phyloP scores from a whole-genome alignment of 208 protist genomes.

The Acanthamoeba royreba region DNA sequence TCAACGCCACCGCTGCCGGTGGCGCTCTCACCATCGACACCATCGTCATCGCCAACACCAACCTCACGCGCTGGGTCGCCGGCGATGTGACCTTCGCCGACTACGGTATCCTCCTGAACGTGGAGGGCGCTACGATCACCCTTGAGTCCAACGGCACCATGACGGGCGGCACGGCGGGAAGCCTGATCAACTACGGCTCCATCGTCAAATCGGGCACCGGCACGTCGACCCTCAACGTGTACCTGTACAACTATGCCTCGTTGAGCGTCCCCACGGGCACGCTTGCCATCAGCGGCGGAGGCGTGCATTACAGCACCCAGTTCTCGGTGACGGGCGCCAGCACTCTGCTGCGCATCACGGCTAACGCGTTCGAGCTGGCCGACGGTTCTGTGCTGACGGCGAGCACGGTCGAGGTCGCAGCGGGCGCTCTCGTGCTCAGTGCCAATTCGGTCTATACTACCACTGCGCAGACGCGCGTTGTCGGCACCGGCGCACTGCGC shows the following conservation, averaged over 20 bases:
- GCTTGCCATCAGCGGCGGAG: background rate
- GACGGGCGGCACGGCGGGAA: background rate
- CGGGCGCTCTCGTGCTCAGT: background rate
- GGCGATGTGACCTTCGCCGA: background rate
- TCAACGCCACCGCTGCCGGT: background rate
- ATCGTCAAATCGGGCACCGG: background rate
- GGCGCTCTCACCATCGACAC: background rate
- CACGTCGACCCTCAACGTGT: background rate
- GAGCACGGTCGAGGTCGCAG: background rate
- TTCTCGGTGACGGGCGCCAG: background rate
- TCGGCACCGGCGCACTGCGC: background rate
- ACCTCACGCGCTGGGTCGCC: conserved; percentile 4
- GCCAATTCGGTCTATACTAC: background rate
- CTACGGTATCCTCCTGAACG: conserved; percentile 2
- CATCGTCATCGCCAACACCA: background rate
- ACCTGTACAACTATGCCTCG: background rate
- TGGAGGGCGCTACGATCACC: background rate
- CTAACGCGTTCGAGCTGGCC: background rate
- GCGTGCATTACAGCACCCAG: background rate
- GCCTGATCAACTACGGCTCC: conserved; percentile 3
- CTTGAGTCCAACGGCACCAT: background rate
- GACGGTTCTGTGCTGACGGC: background rate
- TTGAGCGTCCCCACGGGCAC: background rate
- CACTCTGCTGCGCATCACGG: background rate
- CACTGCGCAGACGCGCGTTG: background rate